phyloP scores from a whole-genome alignment of 768 basidiomycete genomes.

The Kwoniella heveanensis region DNA sequence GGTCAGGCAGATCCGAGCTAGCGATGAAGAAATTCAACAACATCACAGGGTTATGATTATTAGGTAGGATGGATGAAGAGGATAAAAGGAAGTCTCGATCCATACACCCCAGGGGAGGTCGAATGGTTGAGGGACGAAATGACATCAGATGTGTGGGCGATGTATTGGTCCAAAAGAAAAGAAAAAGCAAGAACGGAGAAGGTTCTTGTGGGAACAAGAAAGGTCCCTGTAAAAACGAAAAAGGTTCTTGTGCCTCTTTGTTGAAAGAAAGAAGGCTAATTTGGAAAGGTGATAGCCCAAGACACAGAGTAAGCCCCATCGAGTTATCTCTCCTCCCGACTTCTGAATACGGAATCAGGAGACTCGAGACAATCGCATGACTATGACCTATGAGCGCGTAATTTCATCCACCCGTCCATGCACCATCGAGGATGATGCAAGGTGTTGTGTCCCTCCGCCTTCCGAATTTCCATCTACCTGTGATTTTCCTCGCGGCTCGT shows the following conservation, averaged over 20 bases:
- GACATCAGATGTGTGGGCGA: slow-evolving; percentile 24
- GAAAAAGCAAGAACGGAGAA: no score
- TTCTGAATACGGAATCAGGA: slow-evolving; percentile 2
- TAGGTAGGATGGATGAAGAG: not conserved
- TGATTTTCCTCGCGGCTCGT: slow-evolving; percentile 28
- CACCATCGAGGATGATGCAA: not conserved
- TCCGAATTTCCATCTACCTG: not conserved
- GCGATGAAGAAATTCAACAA: slow-evolving; percentile 55
- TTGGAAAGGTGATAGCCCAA: slow-evolving; percentile 26
- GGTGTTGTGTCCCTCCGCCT: not conserved
- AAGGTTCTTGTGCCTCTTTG: no score
- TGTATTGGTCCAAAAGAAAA: slow-evolving; percentile 8
- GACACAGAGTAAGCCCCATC: slow-evolving; percentile 56
- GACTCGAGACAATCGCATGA: slow-evolving; percentile 47
- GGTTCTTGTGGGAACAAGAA: no score
- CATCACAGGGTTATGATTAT: slow-evolving; percentile 42
- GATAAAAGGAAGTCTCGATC: slow-evolving; percentile 2
- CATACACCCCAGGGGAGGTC: not conserved
- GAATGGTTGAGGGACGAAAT: not conserved
- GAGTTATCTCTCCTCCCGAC: slow-evolving; percentile 41
- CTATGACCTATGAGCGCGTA: slow-evolving; percentile 49
- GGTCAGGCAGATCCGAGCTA: slow-evolving; percentile 42
- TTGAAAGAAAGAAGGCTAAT: slow-evolving; percentile 9
- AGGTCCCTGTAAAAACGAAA: no score
- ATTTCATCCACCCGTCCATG: slow-evolving; percentile 24